These are phyloP conservation scores for Quillaja saponaria DNA, from an alignment of 306 rosid genomes.

Conservation along the genomic window DNA sequence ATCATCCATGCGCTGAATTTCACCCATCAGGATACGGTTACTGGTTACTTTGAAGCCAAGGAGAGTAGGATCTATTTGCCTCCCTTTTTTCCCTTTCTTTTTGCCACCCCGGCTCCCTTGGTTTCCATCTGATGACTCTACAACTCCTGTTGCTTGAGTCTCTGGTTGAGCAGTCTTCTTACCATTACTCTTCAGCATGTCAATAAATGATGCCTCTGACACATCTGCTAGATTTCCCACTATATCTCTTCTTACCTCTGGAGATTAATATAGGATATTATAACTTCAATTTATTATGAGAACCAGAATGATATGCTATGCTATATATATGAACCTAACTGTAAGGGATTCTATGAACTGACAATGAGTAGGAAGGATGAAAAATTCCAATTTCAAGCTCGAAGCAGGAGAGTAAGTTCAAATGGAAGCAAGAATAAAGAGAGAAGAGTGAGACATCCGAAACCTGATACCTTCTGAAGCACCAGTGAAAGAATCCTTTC, in stretches of 20 bases:
- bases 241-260: constrained; percentile 45
- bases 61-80: constrained; percentile 60
- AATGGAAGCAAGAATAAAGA: background rate
- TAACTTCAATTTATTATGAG: too few species aligned
- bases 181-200: constrained; percentile 55
- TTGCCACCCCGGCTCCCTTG: constrained; percentile 53
- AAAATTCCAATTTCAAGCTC: background rate
- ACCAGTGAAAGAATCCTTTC: constrained; percentile 28
- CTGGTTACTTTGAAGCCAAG: constrained; percentile 65
- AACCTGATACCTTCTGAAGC: constrained; percentile 36
- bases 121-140: constrained; percentile 40
- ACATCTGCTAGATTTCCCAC: constrained; percentile 33
- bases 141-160: constrained; percentile 25
- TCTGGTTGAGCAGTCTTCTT: constrained; percentile 43
- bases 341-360: too few species aligned
- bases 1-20: constrained; percentile 57
- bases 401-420: background rate
- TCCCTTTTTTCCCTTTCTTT: constrained; percentile 62
- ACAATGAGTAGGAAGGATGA: too few species aligned
- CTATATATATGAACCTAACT: too few species aligned
- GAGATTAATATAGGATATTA: constrained; percentile 5
- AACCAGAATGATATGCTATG: too few species aligned
- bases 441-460: background rate
- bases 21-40: constrained; percentile 68
- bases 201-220: constrained; percentile 58